Evolutionary conservation across 768 basidiomycete genomes (phyloP).

Genomic region (Dacryopinax primogenitus): DNA sequence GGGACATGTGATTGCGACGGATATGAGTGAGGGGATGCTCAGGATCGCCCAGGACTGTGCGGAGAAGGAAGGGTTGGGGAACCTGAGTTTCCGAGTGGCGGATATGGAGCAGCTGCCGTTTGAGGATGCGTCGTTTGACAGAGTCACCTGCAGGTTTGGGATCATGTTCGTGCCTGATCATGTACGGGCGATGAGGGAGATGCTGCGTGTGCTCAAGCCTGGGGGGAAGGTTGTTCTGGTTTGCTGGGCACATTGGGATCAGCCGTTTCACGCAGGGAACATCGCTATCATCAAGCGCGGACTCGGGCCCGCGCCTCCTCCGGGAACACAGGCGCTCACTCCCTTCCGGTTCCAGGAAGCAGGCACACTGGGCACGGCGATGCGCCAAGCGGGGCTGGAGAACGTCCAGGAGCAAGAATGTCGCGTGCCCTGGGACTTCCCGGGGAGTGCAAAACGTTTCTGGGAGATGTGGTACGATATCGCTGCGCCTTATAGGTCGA

Average conservation of each 20-base stretch:
- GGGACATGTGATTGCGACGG: not conserved
- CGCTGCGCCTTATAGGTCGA: too few species aligned
- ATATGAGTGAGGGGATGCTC: not conserved
- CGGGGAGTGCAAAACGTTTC: too few species aligned
- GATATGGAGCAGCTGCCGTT: not conserved
- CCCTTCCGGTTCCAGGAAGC: not conserved
- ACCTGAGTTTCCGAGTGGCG: not conserved
- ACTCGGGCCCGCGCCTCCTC: not conserved
- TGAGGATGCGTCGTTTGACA: not conserved
- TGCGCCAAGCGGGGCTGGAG: too few species aligned
- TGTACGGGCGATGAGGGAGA: not conserved
- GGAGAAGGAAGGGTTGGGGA: not conserved
- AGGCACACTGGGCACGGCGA: not conserved
- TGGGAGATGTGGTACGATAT: too few species aligned
- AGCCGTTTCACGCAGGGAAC: not conserved
- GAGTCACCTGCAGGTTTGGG: not conserved
- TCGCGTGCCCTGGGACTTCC: too few species aligned
- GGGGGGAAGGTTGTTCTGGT: not conserved
- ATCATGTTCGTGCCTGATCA: not conserved
- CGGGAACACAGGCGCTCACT: not conserved
- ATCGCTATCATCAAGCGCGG: not conserved
- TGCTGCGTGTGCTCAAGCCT: not conserved
- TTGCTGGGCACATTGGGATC: not conserved
- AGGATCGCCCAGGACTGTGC: not conserved
- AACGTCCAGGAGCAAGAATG: too few species aligned